Evolutionary conservation across 176 grass and related monocot genomes (phyloP), one percentile per base, ranked within the genome.

Genomic region (Oropetium thomaeum): DNA sequence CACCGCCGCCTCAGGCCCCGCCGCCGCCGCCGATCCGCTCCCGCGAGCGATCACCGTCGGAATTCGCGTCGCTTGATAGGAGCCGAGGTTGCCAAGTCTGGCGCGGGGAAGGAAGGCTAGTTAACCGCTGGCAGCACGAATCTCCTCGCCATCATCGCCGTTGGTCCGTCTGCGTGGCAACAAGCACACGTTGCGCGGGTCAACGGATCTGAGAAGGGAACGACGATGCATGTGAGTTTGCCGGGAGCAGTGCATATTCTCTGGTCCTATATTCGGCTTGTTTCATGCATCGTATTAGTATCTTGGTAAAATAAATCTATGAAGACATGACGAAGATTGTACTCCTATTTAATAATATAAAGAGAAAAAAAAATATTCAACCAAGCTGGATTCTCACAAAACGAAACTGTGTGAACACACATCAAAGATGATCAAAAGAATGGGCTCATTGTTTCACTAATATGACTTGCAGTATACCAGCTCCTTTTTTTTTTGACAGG

Each of bases 21-120:
- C 19, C 19, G 12, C 15, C 59, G 16, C 53, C 31, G 43, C 44
- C 61, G 34, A 77, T 87, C 73, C 76, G 75, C 70, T 80, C 58
- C 37, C 40, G 52, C 69, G 48, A 30, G 10, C 58, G 74, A 61
- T 23, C 73, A 17, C 60, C 26, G 65, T 42, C 52, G 3, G 52
- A 51, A 61, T 2, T 38, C 27, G 53, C 40, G 67, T 61, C 41
- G 40, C 45, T 22, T n/a, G n/a, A n/a, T n/a, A n/a, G n/a, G n/a
- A n/a, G n/a, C n/a, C n/a, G 58, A 49, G 57, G 67, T 26, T 34
- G 49, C 42, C 26, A 31, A 47, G 53, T 59, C 52, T 33, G 42
- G 76, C 59, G 66, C 54, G 64, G 20, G 42, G 20, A 17, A 8
- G 38, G 34, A 6, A 8, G 45, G 8, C n/a, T 63, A 72, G 41